Base-by-base conservation (phyloP, 169 alveolate species). In the Plasmodium yoelii region DNA sequence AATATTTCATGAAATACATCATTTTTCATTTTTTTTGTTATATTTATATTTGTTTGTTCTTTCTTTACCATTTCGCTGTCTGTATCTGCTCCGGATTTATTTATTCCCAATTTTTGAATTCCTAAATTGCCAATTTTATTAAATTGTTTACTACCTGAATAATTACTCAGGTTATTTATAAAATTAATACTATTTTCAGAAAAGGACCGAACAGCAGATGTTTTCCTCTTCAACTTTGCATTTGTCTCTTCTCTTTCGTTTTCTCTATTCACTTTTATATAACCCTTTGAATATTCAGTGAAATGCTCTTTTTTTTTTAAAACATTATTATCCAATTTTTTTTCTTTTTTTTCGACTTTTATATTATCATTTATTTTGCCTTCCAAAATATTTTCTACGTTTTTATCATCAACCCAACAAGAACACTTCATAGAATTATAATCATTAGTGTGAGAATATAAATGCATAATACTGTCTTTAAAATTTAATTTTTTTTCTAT, bases 391-490 rank as follows among this genome's bases (percentile, higher is more conserved):
- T n/a, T 51, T 13, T 51, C 59, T 12, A 15, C 87, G 34, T 7
- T 82, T 53, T 82, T 56, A 8, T 47, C 84, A 56, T 67, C 61
- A 4, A 13, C 13, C 39, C 39, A 53, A 60, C 90, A 82, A 7
- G 44, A 1, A 28, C 90, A 82, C 9, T 59, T 65, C 72, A 82
- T 56, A 53, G 56, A 82, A 39, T 70, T 68, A 19, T 42, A 42
- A 82, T 82, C 73, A 82, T 82, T 82, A 19, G 56, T 82, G 19
- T 61, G 13, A 24, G 55, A 34, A 46, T 65, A 68, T 15, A 82
- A 44, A 82, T 68, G 44, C 51, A 82, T 55, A 67, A 82, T 57
- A 46, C 86, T 82, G 15, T 82, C 90, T 28, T 57, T 65, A 67
- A 82, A 82, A 44, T 59, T 44, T 28, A 82, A 28, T 24, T 22